A percentile compares a stretch with the other conserved stretches of the same genome.
phyloP scores from a whole-genome alignment of 495 filamentous ascomycete species.

The Gamarada debralockiae region DNA sequence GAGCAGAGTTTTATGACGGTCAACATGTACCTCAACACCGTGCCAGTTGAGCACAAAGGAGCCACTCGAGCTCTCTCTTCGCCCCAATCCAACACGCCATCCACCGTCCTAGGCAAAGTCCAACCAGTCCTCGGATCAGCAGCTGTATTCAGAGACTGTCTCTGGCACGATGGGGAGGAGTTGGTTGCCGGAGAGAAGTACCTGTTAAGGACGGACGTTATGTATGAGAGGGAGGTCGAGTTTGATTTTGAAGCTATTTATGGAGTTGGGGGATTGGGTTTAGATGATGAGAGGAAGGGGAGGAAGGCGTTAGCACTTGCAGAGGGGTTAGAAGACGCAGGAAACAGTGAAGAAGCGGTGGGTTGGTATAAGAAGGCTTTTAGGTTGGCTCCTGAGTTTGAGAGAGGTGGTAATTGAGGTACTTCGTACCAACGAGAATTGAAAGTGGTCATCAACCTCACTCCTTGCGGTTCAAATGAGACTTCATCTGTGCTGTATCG shows the following conservation, averaged over 20 bases:
- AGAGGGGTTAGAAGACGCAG: background rate
- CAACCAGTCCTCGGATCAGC: conserved; percentile 6
- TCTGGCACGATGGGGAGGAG: conserved; percentile 8
- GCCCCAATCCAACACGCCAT: background rate
- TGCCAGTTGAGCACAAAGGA: background rate
- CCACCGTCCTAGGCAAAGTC: background rate
- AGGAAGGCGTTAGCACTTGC: background rate
- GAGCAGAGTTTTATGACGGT: conserved; percentile 6
- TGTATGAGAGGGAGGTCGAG: background rate
- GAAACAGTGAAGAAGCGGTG: background rate
- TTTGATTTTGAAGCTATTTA: background rate
- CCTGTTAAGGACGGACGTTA: conserved; percentile 1
- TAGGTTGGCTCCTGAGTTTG: background rate
- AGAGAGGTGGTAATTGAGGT: too few species aligned
- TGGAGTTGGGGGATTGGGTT: too few species aligned
- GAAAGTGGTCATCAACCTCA: too few species aligned
- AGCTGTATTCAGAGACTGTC: conserved; percentile 2
- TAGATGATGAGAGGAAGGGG: background rate
- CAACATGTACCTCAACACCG: conserved; percentile 14
- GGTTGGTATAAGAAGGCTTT: conserved; percentile 1
- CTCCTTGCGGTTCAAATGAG: too few species aligned
- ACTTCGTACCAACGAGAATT: too few species aligned
- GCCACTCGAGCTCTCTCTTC: conserved; percentile 1
- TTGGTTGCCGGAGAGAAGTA: conserved; percentile 1
- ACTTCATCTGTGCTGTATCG: too few species aligned